Evolutionary conservation across 495 filamentous ascomycete genomes (phyloP).

Genomic region (Xylaria telfairii): DNA sequence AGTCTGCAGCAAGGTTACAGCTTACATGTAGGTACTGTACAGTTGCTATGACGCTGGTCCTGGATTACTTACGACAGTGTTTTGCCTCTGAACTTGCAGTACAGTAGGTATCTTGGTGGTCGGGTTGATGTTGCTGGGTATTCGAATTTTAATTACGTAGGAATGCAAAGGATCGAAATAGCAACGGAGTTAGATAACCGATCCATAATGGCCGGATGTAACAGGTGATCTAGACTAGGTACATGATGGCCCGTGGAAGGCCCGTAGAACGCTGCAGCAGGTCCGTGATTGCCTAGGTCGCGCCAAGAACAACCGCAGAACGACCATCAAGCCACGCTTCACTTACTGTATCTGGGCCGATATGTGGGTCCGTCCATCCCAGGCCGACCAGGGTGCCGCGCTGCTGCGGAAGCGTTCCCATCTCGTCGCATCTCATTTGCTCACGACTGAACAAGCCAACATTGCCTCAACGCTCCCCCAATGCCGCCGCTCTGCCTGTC

Average conservation of each 20-base stretch:
- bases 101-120: neutral
- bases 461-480: slow-evolving; percentile 21
- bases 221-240: neutral
- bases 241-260: neutral
- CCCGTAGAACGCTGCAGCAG: neutral
- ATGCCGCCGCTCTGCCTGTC: slow-evolving; percentile 1
- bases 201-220: neutral
- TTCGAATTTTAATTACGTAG: neutral
- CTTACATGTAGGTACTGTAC: neutral
- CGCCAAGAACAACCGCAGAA: neutral
- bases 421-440: slow-evolving; percentile 21
- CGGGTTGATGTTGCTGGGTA: neutral
- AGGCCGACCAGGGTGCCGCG: slow-evolving; percentile 15
- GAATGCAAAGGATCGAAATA: neutral
- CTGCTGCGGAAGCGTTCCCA: slow-evolving; percentile 18
- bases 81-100: neutral
- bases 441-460: slow-evolving; percentile 24
- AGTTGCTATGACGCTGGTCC: neutral
- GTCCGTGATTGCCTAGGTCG: slow-evolving; percentile 5
- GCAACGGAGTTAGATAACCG: neutral
- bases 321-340: slow-evolving; percentile 20
- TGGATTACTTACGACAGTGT: neutral
- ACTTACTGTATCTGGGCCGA: slow-evolving; percentile 19
- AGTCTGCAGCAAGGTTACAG: neutral
- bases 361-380: slow-evolving; percentile 4